Evolutionary conservation across 2,329 filamentous ascomycete species (phyloP).

Genomic region (Hypocrella siamensis): DNA sequence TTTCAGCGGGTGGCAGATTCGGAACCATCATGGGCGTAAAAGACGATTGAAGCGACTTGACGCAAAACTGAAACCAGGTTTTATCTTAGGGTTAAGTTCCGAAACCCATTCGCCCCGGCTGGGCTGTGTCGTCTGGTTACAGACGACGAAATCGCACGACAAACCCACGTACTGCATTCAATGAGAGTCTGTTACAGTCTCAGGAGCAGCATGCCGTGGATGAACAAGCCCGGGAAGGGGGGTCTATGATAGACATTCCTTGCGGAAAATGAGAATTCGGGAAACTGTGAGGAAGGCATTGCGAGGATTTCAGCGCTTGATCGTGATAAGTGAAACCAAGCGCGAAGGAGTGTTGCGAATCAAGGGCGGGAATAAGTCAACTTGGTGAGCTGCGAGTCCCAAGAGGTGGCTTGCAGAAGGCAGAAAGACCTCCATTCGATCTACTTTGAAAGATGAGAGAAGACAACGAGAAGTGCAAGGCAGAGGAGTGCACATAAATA

Average conservation of each 20-base stretch:
- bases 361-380: too few relatives aligned
- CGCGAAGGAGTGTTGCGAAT: conserved; percentile 29
- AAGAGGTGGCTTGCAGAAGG: too few relatives aligned
- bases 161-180: conserved; percentile 30
- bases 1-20: conserved; percentile 31
- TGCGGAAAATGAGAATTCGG: conserved; percentile 56
- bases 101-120: conserved; percentile 46
- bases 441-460: too few relatives aligned
- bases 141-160: conserved; percentile 20
- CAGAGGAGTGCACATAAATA: too few relatives aligned
- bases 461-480: too few relatives aligned
- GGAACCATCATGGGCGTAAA: conserved; percentile 35
- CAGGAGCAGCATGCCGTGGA: conserved; percentile 39
- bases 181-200: conserved; percentile 43
- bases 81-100: conserved; percentile 96
- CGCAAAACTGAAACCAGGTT: conserved; percentile 60
- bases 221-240: conserved; percentile 18
- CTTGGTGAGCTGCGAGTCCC: too few relatives aligned
- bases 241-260: conserved; percentile 43
- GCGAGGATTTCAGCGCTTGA: conserved; percentile 43
- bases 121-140: conserved; percentile 23
- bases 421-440: too few relatives aligned
- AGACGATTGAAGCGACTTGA: conserved; percentile 53
- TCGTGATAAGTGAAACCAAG: conserved; percentile 5
- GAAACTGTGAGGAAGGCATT: conserved; percentile 67